phyloP scores from a whole-genome alignment of 2,329 filamentous ascomycete species.

The Apiospora sp. region DNA sequence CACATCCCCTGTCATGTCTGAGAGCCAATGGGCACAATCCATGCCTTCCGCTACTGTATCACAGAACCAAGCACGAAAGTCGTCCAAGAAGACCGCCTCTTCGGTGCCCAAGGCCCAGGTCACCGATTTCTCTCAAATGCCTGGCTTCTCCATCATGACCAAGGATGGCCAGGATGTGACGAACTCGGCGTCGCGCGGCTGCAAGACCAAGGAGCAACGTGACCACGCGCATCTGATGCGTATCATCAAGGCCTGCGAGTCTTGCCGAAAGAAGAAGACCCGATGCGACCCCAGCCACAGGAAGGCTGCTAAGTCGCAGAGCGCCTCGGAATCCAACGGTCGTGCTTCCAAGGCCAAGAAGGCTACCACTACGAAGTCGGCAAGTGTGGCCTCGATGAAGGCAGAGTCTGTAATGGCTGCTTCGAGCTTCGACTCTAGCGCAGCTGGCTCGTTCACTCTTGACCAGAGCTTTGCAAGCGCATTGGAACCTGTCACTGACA shows the following conservation, averaged over 20 bases:
- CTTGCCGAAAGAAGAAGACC: constrained; percentile 69
- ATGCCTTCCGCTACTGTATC: constrained; percentile 42
- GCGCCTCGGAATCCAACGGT: constrained; percentile 36
- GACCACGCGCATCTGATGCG: constrained; percentile 73
- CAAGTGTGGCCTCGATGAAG: constrained; percentile 28
- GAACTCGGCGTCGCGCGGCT: constrained; percentile 66
- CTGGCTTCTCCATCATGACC: constrained; percentile 73
- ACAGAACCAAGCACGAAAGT: constrained; percentile 37
- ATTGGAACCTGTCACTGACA: constrained; percentile 39
- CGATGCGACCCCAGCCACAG: constrained; percentile 68
- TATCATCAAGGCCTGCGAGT: constrained; percentile 72
- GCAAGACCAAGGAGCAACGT: constrained; percentile 73
- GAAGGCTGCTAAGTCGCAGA: constrained; percentile 50
- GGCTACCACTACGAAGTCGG: constrained; percentile 35
- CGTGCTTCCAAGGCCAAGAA: constrained; percentile 52
- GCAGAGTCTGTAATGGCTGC: constrained; percentile 27
- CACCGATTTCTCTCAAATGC: constrained; percentile 60
- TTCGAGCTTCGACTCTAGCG: constrained; percentile 32
- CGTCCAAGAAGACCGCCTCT: constrained; percentile 40
- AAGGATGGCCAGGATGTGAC: constrained; percentile 70
- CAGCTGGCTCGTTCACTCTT: constrained; percentile 28
- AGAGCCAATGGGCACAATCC: constrained; percentile 54
- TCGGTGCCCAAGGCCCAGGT: constrained; percentile 32
- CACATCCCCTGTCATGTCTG: constrained; percentile 58
- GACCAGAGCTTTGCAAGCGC: constrained; percentile 34